Percentiles rank a stretch among this genome's conserved stretches.
phyloP scores from a whole-genome alignment of 441 rosid species.

The Populus hybrid region DNA sequence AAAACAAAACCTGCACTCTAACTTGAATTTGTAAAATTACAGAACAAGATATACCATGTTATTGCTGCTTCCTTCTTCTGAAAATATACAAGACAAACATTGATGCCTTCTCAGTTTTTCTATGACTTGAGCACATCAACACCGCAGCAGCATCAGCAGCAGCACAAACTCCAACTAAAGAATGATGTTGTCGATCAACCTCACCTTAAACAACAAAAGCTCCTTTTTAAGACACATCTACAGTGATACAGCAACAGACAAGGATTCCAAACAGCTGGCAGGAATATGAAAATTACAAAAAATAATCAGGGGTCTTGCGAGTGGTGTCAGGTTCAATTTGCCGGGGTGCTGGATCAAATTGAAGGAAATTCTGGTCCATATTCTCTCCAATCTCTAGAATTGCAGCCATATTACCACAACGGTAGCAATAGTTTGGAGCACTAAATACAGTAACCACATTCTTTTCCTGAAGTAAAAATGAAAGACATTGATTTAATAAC shows the following conservation, averaged over 20 bases:
- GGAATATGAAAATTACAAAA: slow-evolving; percentile 58
- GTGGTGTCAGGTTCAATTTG: slow-evolving; percentile 95
- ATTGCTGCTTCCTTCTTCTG: slow-evolving; percentile 33
- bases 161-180: slow-evolving; percentile 38
- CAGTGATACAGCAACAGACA: slow-evolving; percentile 50
- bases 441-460: slow-evolving; percentile 98
- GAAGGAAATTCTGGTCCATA: slow-evolving; percentile 97
- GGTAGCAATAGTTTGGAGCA: slow-evolving; percentile 97
- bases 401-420: slow-evolving; percentile 99
- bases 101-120: slow-evolving; percentile 14
- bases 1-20: slow-evolving; percentile 17
- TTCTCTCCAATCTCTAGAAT: slow-evolving; percentile 96
- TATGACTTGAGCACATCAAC: slow-evolving; percentile 32
- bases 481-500: not conserved
- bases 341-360: slow-evolving; percentile 96
- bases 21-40: slow-evolving; percentile 24
- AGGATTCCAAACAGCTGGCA: slow-evolving; percentile 39
- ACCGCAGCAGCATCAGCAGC: slow-evolving; percentile 11
- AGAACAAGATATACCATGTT: slow-evolving; percentile 30
- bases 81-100: slow-evolving; percentile 39
- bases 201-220: slow-evolving; percentile 42
- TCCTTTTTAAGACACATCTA: slow-evolving; percentile 53
- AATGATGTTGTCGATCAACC: slow-evolving; percentile 39
- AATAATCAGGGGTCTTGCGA: slow-evolving; percentile 98
- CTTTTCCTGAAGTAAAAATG: slow-evolving; percentile 50